Conservation (phyloP, 192 early-diverging fungal species). For the Phlyctochytrium bullatum region DNA sequence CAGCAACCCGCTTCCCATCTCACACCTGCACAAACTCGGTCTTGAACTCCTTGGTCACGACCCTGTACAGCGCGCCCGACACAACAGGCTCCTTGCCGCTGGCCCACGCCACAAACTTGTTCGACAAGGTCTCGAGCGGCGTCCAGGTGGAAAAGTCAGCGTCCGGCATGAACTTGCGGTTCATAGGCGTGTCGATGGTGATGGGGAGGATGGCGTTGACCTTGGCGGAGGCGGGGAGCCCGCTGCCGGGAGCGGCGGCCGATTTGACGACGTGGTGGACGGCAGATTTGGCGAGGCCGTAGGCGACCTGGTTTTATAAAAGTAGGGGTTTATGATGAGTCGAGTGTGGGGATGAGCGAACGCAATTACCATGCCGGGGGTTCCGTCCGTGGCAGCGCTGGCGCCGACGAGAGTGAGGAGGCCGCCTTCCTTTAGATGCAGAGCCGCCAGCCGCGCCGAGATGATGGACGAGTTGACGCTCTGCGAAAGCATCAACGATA, state of each 20-base stretch:
- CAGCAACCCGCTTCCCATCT: background rate
- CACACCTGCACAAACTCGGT: slow-evolving; percentile 52
- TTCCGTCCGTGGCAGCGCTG: slow-evolving; percentile 64
- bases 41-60: slow-evolving; percentile 56
- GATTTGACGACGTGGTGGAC: slow-evolving; percentile 87
- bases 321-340: slow-evolving; percentile 4
- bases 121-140: slow-evolving; percentile 68
- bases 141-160: slow-evolving; percentile 87
- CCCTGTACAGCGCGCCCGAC: slow-evolving; percentile 62
- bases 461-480: slow-evolving; percentile 79
- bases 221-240: slow-evolving; percentile 65
- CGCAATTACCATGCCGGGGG: slow-evolving; percentile 54
- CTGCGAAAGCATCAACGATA: slow-evolving; percentile 77
- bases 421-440: slow-evolving; percentile 65
- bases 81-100: slow-evolving; percentile 39
- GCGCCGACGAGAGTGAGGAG: slow-evolving; percentile 81
- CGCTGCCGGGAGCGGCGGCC: slow-evolving; percentile 66
- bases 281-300: slow-evolving; percentile 91
- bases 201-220: slow-evolving; percentile 63
- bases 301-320: slow-evolving; percentile 62
- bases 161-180: slow-evolving; percentile 80
- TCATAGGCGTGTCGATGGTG: slow-evolving; percentile 88
- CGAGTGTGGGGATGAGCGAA: background rate
- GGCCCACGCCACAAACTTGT: slow-evolving; percentile 65
- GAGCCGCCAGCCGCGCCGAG: slow-evolving; percentile 75